These are phyloP conservation scores for Leccinum pallidistipes DNA, from an alignment of 1,284 basidiomycete species.

Conservation along the genomic window DNA sequence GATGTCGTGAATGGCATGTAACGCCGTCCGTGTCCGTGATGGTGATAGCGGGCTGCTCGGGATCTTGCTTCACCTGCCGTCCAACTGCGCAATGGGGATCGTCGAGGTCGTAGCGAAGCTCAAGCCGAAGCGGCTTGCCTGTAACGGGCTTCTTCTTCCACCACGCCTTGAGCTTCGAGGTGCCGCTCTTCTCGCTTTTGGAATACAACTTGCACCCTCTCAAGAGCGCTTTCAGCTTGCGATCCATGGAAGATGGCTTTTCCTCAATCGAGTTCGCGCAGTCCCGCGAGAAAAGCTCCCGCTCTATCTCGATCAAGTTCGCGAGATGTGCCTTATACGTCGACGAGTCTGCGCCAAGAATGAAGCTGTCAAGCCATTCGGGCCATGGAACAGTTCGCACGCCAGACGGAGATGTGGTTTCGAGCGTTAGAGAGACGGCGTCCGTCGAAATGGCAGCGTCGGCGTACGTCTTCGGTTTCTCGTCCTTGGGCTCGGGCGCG, in stretches of 20 bases:
- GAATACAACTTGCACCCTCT: conserved; percentile 42
- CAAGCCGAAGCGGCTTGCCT: conserved; percentile 37
- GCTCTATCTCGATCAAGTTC: conserved; percentile 40
- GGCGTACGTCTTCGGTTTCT: conserved; percentile 20
- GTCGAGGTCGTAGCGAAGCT: conserved; percentile 40
- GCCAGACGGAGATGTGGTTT: conserved; percentile 27
- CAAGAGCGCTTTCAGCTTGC: conserved; percentile 36
- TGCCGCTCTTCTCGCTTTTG: conserved; percentile 37
- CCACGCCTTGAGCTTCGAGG: conserved; percentile 60
- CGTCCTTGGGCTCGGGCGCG: conserved; percentile 19
- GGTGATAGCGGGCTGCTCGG: conserved; percentile 21
- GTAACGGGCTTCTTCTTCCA: conserved; percentile 54
- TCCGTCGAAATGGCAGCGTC: conserved; percentile 30
- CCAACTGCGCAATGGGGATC: conserved; percentile 40
- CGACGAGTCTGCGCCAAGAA: conserved; percentile 36
- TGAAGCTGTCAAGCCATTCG: conserved; percentile 38
- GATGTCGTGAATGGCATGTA: conserved; percentile 15
- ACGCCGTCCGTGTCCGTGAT: conserved; percentile 29
- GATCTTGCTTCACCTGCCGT: conserved; percentile 36
- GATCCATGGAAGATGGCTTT: conserved; percentile 34
- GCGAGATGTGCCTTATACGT: conserved; percentile 18
- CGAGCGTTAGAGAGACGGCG: conserved; percentile 14
- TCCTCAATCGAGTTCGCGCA: conserved; percentile 29
- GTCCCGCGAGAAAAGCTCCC: conserved; percentile 35
- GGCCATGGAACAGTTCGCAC: conserved; percentile 38